Conservation (phyloP, 345 rosid species). For the Pugionium cornutum region DNA sequence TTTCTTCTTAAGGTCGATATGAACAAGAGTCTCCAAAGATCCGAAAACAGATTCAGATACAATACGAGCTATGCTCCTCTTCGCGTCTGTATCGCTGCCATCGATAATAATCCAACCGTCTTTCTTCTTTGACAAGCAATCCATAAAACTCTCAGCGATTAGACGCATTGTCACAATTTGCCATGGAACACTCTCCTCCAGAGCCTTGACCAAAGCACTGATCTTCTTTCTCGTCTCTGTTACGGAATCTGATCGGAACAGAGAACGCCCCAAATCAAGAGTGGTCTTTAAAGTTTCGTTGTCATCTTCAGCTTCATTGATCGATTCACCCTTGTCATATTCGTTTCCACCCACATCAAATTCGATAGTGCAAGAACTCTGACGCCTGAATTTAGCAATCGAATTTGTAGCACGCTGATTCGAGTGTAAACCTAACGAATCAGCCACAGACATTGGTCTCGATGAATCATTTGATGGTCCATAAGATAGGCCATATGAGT, state of each 20-base stretch:
- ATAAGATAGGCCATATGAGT: constrained; percentile 39
- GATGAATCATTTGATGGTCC: constrained; percentile 44
- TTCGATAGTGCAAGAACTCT: constrained; percentile 63
- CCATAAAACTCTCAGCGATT: constrained; percentile 51
- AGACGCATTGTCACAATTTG: constrained; percentile 55
- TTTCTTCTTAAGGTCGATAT: constrained; percentile 49
- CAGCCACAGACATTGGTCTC: constrained; percentile 47
- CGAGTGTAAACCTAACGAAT: constrained; percentile 44
- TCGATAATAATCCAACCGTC: constrained; percentile 63
- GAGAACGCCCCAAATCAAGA: constrained; percentile 63
- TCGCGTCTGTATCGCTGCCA: constrained; percentile 65
- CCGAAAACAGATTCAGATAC: constrained; percentile 62
- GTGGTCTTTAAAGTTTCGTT: constrained; percentile 55
- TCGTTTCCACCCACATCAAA: constrained; percentile 49
- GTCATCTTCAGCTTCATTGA: constrained; percentile 48
- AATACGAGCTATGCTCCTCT: constrained; percentile 65
- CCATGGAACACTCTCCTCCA: constrained; percentile 71
- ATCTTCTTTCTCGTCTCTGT: constrained; percentile 28
- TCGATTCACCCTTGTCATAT: constrained; percentile 45
- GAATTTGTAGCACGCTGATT: constrained; percentile 38
- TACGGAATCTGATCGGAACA: constrained; percentile 38
- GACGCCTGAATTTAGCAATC: constrained; percentile 70
- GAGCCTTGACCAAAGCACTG: constrained; percentile 40
- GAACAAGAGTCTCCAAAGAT: constrained; percentile 55
- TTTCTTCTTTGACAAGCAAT: constrained; percentile 43